Evolutionary conservation across 106 monocot genomes (phyloP).

Genomic region (Dendrobium officinale): DNA sequence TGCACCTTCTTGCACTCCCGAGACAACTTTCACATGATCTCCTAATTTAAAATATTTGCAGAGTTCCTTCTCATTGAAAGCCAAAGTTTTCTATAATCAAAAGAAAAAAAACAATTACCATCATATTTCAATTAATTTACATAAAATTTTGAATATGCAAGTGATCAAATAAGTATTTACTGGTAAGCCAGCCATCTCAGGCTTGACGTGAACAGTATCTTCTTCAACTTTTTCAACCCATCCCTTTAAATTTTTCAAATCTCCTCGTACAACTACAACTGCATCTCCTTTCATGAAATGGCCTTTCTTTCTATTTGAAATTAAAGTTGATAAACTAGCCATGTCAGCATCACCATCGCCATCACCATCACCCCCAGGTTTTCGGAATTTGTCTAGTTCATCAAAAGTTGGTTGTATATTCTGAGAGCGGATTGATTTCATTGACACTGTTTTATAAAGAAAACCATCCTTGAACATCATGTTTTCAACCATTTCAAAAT

Average conservation of each 20-base stretch:
- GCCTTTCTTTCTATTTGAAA: conserved; percentile 96
- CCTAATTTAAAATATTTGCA: conserved; percentile 98
- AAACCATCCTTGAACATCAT: conserved; percentile 96
- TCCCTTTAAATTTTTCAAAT: conserved; percentile 89
- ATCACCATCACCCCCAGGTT: conserved; percentile 81
- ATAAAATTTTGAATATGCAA: not conserved
- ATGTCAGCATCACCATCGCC: conserved; percentile 34
- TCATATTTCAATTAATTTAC: not conserved
- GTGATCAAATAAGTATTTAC: conserved; percentile 29
- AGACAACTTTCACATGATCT: conserved; percentile 97
- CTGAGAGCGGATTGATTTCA: conserved; percentile 66
- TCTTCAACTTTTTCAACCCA: conserved; percentile 99
- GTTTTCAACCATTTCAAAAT: conserved; percentile 73
- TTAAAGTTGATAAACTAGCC: conserved; percentile 76
- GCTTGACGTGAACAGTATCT: conserved; percentile 84
- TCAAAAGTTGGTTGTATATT: conserved; percentile 92
- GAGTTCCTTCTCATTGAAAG: conserved; percentile 89
- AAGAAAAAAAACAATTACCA: conserved; percentile 3
- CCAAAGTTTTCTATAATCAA: conserved; percentile 60
- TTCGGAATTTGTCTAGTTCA: conserved; percentile 91
- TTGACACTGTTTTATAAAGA: conserved; percentile 74
- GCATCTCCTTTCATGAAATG: conserved; percentile 99
- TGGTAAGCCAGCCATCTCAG: conserved; percentile 67
- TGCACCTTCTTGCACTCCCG: conserved; percentile 92
- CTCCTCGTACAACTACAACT: conserved; percentile 81